Conservation (phyloP, 768 basidiomycete genomes). For the Exidia glandulosa region DNA sequence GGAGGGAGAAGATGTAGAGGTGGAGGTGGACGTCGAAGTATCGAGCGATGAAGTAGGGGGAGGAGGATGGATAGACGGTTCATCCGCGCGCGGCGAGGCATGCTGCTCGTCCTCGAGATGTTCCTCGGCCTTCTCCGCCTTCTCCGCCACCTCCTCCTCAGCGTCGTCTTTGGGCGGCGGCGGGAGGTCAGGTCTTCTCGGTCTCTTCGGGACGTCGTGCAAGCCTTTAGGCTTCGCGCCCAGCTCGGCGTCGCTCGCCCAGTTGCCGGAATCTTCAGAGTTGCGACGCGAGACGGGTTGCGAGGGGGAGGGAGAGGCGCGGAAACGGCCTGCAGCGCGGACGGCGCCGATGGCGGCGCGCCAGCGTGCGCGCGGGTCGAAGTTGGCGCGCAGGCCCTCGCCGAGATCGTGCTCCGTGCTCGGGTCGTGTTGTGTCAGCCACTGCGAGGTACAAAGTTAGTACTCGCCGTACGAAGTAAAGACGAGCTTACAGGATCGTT, state of each 20-base stretch:
- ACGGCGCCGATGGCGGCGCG: conserved; percentile 50
- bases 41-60: background rate
- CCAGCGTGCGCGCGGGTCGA: conserved; percentile 68
- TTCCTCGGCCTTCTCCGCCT: background rate
- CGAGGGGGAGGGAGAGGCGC: background rate
- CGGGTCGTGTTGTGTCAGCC: conserved; percentile 58
- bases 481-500: conserved; percentile 42
- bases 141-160: background rate
- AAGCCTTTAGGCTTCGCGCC: too few relatives aligned
- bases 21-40: background rate
- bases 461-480: background rate
- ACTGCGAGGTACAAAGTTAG: conserved; percentile 28
- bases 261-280: background rate
- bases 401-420: conserved; percentile 67
- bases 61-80: background rate
- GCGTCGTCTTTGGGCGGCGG: background rate
- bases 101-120: background rate
- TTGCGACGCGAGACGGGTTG: background rate
- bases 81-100: background rate
- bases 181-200: background rate
- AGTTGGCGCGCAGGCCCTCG: conserved; percentile 67
- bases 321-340: conserved; percentile 22
- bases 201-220: background rate
- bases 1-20: background rate
- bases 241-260: conserved; percentile 4